These are phyloP conservation scores for Neurospora sp. DNA, from an alignment of 2,329 filamentous ascomycete genomes.

Conservation along the genomic window DNA sequence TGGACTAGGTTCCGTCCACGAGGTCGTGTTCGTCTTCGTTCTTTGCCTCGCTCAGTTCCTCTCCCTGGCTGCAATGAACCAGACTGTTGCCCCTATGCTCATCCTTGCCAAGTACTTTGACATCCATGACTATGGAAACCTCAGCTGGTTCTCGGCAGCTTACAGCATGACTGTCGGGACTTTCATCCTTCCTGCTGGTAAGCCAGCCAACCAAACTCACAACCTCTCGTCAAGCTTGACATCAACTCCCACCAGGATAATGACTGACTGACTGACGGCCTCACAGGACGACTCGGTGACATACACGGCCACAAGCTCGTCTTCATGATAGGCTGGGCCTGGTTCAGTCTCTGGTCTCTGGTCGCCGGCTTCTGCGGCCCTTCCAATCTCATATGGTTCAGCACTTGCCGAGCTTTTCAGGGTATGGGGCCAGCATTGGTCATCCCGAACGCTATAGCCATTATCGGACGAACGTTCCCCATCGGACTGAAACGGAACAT, in stretches of 20 bases:
- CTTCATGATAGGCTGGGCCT: slow-evolving; percentile 9
- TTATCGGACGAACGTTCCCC: slow-evolving; percentile 9
- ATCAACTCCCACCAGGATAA: background rate
- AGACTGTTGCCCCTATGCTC: slow-evolving; percentile 9
- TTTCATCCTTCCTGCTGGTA: slow-evolving; percentile 10
- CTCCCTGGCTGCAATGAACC: slow-evolving; percentile 9
- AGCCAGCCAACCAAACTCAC: background rate
- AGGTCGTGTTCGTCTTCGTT: slow-evolving; percentile 4
- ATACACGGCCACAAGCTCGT: slow-evolving; percentile 10
- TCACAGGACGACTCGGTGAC: slow-evolving; percentile 7
- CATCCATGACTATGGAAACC: slow-evolving; percentile 10
- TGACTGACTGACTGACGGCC: background rate
- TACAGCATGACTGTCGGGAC: slow-evolving; percentile 13
- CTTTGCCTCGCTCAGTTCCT: slow-evolving; percentile 12
- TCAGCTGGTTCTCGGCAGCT: slow-evolving; percentile 12
- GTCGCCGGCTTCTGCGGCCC: slow-evolving; percentile 4
- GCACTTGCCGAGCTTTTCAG: slow-evolving; percentile 7
- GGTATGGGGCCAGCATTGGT: slow-evolving; percentile 9
- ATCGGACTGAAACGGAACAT: slow-evolving; percentile 9
- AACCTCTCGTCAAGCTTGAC: background rate
- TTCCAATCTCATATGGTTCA: slow-evolving; percentile 8
- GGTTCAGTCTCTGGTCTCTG: slow-evolving; percentile 9
- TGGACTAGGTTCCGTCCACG: background rate
- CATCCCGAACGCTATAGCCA: slow-evolving; percentile 10
- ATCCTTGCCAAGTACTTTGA: slow-evolving; percentile 11